Evolutionary conservation across 208 protist species (phyloP).

Genomic region (Acanthamoeba quina): DNA sequence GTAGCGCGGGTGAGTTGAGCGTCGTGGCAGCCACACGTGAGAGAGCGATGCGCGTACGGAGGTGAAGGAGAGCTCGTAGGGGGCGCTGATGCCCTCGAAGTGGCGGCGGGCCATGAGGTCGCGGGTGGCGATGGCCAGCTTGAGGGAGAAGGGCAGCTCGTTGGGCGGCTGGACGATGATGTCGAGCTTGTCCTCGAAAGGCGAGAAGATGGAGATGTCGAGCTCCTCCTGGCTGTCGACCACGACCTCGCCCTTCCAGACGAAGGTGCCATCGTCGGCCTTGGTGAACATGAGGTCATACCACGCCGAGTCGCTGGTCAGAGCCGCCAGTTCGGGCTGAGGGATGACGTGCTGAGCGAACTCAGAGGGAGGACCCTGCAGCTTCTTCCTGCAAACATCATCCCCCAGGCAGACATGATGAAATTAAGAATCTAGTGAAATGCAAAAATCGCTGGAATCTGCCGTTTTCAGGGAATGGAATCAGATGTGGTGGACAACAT

Average conservation of each 20-base stretch:
- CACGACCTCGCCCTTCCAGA: conserved; percentile 31
- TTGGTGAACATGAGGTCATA: not conserved
- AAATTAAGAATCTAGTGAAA: not conserved
- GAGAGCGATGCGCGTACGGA: not conserved
- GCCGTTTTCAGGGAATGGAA: not conserved
- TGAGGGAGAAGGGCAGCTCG: not conserved
- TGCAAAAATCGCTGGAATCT: no score
- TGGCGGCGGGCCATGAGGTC: not conserved
- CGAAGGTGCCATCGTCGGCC: conserved; percentile 9
- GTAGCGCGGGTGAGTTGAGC: no score
- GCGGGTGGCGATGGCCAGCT: not conserved
- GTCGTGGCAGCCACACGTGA: no score
- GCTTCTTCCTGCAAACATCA: conserved; percentile 8
- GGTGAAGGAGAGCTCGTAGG: not conserved
- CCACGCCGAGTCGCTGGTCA: conserved; percentile 5
- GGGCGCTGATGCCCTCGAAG: not conserved
- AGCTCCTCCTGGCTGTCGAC: not conserved
- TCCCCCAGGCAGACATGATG: no score
- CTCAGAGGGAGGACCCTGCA: conserved; percentile 29
- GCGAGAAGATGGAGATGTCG: not conserved
- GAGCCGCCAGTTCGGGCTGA: not conserved
- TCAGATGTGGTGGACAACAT: not conserved
- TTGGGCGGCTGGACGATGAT: not conserved
- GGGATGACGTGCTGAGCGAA: not conserved
- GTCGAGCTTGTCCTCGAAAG: not conserved